phyloP scores from a whole-genome alignment of 2,329 filamentous ascomycete genomes.

The Pyrenophora tritici-repentis region DNA sequence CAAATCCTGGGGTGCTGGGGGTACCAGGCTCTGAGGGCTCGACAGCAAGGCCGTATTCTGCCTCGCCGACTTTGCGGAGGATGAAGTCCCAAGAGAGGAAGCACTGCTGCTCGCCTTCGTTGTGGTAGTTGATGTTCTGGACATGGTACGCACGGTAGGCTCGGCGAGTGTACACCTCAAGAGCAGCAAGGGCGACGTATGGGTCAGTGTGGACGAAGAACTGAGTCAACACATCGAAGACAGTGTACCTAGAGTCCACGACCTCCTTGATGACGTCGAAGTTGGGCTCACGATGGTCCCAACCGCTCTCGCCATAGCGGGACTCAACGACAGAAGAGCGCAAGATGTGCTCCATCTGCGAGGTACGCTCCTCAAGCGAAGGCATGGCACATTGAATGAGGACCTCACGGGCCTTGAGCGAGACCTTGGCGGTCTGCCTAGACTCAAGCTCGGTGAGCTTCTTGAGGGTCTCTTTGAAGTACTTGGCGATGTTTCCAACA shows the following conservation, averaged over 20 bases:
- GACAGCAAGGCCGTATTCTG: constrained; percentile 83
- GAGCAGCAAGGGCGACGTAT: constrained; percentile 89
- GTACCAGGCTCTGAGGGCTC: constrained; percentile 78
- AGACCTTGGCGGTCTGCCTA: constrained; percentile 87
- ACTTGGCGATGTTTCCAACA: constrained; percentile 84
- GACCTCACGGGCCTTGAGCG: constrained; percentile 94
- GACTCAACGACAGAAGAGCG: constrained; percentile 94
- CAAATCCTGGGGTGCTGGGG: constrained; percentile 69
- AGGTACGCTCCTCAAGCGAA: constrained; percentile 89
- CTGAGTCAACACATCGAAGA: constrained; percentile 91
- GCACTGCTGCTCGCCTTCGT: constrained; percentile 75
- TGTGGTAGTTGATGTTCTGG: constrained; percentile 86
- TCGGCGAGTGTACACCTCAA: constrained; percentile 95
- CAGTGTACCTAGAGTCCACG: constrained; percentile 97
- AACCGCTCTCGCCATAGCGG: constrained; percentile 95
- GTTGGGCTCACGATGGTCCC: constrained; percentile 92
- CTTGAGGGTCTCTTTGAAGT: constrained; percentile 80
- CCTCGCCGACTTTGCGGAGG: constrained; percentile 88
- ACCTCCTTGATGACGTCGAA: constrained; percentile 94
- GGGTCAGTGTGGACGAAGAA: constrained; percentile 96
- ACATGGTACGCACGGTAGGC: constrained; percentile 96
- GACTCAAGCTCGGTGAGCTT: constrained; percentile 90
- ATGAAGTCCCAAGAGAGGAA: constrained; percentile 94
- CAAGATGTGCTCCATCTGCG: constrained; percentile 98
- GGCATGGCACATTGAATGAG: constrained; percentile 97